Base-by-base conservation (phyloP, 495 filamentous ascomycete genomes). In the Cladorrhinum samala region DNA sequence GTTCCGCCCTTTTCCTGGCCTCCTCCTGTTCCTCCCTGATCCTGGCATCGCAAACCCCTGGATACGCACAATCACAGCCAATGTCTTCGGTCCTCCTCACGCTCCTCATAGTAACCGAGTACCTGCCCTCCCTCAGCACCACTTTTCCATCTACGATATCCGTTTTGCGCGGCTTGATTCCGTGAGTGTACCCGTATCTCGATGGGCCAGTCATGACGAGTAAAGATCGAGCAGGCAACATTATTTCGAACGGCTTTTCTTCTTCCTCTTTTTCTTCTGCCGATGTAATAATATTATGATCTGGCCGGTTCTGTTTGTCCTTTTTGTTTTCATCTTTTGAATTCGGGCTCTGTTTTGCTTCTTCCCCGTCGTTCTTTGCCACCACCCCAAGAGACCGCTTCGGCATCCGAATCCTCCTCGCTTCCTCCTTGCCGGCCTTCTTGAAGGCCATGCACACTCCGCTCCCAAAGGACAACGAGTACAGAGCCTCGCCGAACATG, bases 401-500 rank as follows among this genome's bases (percentile, higher is more conserved):
- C 0, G 65, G 65, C 50, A 66, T 27, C 19, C 65, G 52, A 50
- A 68, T 56, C 56, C 66, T 66, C 24, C 65, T 42, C 11, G 65
- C 65, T 18, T 68, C 65, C 21, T 66, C 66, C 6, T 55, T n/a
- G n/a, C 63, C 65, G 7, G 52, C 40, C 60, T 52, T 48, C 13
- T 56, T 43, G 14, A 68, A 68, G 25, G 52, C 45, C 63, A 68
- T 68, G 14, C 63, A 47, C 39, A 68, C 65, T 14, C 45, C 56
- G 24, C 60, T 60, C 14, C 65, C 65, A 40, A 58, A 66, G 0
- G 60, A 64, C 37, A 68, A 48, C 23, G 56, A 60, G 46, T 68
- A 68, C 27, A 68, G 53, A 21, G 63, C 58, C 50, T 68, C 65
- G 41, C n/a, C 57, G 21, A 68, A 68, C 58, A 64, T 57, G 40